phyloP scores from a whole-genome alignment of 768 basidiomycete genomes.

The Coprinellus micaceus region DNA sequence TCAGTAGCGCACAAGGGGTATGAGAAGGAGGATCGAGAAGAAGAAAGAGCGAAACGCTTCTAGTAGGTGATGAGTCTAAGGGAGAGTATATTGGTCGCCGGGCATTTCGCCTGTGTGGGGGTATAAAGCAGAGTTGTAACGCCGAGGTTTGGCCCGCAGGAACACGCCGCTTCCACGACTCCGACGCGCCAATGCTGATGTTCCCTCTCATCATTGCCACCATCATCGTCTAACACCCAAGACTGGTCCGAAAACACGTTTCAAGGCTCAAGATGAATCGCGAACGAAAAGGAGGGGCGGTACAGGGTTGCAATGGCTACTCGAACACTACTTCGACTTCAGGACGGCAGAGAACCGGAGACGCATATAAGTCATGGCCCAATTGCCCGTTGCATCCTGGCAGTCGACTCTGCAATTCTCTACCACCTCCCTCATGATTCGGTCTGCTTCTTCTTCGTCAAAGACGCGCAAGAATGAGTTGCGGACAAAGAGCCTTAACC shows the following conservation, averaged over 20 bases:
- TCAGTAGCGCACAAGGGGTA: too few species aligned
- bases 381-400: constrained; percentile 54
- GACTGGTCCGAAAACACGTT: too few species aligned
- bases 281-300: too few species aligned
- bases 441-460: constrained; percentile 48
- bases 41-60: too few species aligned
- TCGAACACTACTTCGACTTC: too few species aligned
- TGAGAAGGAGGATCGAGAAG: too few species aligned
- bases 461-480: constrained; percentile 55
- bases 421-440: constrained; percentile 61
- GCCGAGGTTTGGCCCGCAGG: background rate
- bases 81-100: background rate
- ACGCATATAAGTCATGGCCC: constrained; percentile 72
- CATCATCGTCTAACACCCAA: background rate
- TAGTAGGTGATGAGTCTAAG: background rate
- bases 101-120: background rate
- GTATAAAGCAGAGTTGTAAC: background rate
- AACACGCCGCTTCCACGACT: background rate
- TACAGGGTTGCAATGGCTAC: too few species aligned
- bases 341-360: constrained; percentile 57
- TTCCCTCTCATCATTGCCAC: background rate
- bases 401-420: constrained; percentile 54
- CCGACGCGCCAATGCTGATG: background rate
- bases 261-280: too few species aligned
- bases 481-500: constrained; percentile 66